Base-by-base conservation (phyloP, 1,284 basidiomycete genomes). In the Marasmius oreades region DNA sequence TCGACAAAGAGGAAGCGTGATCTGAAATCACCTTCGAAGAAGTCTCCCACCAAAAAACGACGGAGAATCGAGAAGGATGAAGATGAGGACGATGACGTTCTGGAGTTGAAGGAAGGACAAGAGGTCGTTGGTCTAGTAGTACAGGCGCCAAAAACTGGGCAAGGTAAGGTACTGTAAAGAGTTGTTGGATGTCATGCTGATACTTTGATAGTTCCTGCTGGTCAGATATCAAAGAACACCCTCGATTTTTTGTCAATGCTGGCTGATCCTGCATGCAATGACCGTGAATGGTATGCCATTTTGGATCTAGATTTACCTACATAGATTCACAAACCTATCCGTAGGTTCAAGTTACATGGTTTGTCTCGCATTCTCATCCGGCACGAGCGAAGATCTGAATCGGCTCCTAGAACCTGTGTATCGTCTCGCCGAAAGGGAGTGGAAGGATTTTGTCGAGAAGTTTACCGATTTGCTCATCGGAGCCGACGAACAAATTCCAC, bases 141-240 rank as follows among this genome's bases (percentile, higher is more conserved):
- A 14, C 75, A 84, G 67, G 92, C 92, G 10, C 93, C 93, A 0
- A 92, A 79, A 64, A 86, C 84, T 0, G 93, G 93, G 18, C 78
- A 80, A 73, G 92, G 92, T 90, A 59, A 54, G 78, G 71, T 44
- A 54, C n/a, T 6, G 20, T 28, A 18, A 34, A 36, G 12, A 20
- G 28, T 23, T 4, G 43, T 43, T 28, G 56, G 43, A n/a, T 52
- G 34, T 24, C n/a, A n/a, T 20, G n/a, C 12, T 18, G 18, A 39
- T 16, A 33, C 22, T 8, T 31, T 14, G 14, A 8, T 24, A 92
- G 94, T 93, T 0, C 88, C 93, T 0, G 79, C 90, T 5, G 94
- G 94, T 2, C 85, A 87, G 66, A 86, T 97, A 66, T 95, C 93
- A 1, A 76, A 84, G 62, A 94, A 95, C 64, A 92, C 90, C 1